Evolutionary conservation across 179 eudicot species (phyloP).

Genomic region (Nepenthes alata): DNA sequence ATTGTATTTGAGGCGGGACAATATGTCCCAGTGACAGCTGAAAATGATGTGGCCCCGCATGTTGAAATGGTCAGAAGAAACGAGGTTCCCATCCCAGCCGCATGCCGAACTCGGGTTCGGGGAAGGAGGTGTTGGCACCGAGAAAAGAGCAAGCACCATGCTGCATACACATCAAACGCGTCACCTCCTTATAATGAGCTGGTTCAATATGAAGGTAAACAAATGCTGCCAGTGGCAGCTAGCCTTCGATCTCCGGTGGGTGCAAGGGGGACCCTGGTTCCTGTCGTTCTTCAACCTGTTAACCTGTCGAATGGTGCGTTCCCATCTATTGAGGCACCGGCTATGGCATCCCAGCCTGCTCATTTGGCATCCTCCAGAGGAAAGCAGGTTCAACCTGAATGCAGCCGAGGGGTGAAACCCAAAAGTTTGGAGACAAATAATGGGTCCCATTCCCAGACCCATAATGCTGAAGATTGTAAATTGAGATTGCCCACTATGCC

Average conservation of each 20-base stretch:
- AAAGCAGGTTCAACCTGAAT: slow-evolving; percentile 20
- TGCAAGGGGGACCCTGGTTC: slow-evolving; percentile 57
- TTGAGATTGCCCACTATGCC: slow-evolving; percentile 4
- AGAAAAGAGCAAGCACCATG: slow-evolving; percentile 22
- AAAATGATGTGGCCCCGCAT: slow-evolving; percentile 79
- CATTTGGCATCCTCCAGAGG: slow-evolving; percentile 32
- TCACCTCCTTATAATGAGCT: slow-evolving; percentile 19
- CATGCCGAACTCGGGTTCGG: slow-evolving; percentile 18
- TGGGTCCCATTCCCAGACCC: slow-evolving; percentile 12
- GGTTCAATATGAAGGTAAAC: slow-evolving; percentile 20
- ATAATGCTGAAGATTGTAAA: neutral
- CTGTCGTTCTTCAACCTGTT: slow-evolving; percentile 57
- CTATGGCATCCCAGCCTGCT: slow-evolving; percentile 31
- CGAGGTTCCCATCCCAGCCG: slow-evolving; percentile 40
- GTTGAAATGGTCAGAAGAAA: slow-evolving; percentile 58
- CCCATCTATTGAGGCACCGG: slow-evolving; percentile 29
- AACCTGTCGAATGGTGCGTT: slow-evolving; percentile 30
- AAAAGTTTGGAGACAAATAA: slow-evolving; percentile 18
- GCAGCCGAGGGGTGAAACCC: slow-evolving; percentile 15
- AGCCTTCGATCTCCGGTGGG: slow-evolving; percentile 24
- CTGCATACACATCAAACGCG: slow-evolving; percentile 25
- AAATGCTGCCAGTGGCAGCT: too few species aligned
- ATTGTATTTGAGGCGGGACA: slow-evolving; percentile 88
- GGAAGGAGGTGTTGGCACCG: slow-evolving; percentile 27
- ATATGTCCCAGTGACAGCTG: slow-evolving; percentile 58